Evolutionary conservation across 345 rosid genomes (phyloP).

Genomic region (Trapa bicornis): DNA sequence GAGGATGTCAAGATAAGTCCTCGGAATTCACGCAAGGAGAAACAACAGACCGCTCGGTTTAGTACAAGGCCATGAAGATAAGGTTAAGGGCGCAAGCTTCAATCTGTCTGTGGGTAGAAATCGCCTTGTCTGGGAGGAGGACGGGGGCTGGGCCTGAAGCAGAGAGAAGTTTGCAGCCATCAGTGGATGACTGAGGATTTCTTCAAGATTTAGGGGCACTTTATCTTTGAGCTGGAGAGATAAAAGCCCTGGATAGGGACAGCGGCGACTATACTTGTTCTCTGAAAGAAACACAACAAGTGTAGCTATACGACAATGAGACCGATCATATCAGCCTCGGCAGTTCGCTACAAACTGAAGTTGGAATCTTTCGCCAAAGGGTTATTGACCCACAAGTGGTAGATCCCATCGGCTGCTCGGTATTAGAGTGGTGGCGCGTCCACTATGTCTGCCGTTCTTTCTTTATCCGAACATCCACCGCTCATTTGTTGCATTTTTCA

Average conservation of each 20-base stretch:
- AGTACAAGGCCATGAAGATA: background rate
- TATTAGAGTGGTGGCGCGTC: too few relatives aligned
- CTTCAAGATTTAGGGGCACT: background rate
- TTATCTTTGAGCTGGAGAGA: background rate
- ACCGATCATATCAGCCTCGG: background rate
- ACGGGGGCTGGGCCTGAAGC: conserved; percentile 18
- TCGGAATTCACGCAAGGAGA: background rate
- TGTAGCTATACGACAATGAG: background rate
- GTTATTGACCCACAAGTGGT: background rate
- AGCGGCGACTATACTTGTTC: background rate
- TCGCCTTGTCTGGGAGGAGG: conserved; percentile 1
- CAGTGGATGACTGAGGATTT: background rate
- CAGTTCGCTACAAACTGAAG: background rate
- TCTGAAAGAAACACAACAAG: background rate
- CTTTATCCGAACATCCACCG: too few relatives aligned
- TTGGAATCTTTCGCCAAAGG: background rate
- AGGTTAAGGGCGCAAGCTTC: background rate
- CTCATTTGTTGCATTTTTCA: too few relatives aligned
- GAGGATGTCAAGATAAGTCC: background rate
- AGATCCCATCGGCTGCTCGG: background rate
- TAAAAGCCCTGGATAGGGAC: background rate
- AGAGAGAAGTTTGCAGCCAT: conserved; percentile 24
- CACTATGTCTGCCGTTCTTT: too few relatives aligned
- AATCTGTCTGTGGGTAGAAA: background rate
- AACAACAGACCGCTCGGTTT: background rate